Percentiles rank a stretch among this genome's conserved stretches.
Evolutionary conservation across 2,329 filamentous ascomycete species (phyloP).

Genomic region (Amesomyces nigricolor): DNA sequence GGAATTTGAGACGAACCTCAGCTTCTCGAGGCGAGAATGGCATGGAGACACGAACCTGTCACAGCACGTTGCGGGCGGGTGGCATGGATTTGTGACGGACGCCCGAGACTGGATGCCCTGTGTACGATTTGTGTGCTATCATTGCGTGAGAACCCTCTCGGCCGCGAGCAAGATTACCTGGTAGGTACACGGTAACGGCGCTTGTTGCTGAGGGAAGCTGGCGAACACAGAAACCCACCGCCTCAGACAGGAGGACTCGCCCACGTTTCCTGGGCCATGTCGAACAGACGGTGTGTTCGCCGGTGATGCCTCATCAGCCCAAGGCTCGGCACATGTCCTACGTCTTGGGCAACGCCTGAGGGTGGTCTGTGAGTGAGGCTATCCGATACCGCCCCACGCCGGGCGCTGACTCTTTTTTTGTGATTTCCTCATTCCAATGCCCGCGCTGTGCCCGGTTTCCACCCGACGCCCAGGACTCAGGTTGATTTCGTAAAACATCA

Average conservation of each 20-base stretch:
- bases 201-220: constrained; percentile 7
- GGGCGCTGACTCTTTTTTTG: neutral
- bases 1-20: neutral
- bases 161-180: neutral
- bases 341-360: neutral
- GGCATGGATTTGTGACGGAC: neutral
- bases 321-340: too few relatives aligned
- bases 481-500: constrained; percentile 18
- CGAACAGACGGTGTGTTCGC: too few relatives aligned
- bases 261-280: too few relatives aligned
- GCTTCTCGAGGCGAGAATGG: neutral
- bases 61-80: neutral
- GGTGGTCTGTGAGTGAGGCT: neutral
- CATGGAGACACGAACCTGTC: neutral
- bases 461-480: constrained; percentile 3
- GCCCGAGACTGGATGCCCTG: neutral
- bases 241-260: neutral
- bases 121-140: constrained; percentile 3
- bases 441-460: neutral
- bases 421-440: neutral
- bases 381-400: neutral
- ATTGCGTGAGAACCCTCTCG: constrained; percentile 5
- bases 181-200: constrained; percentile 9
- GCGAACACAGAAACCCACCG: neutral
- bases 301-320: too few relatives aligned